Conservation (phyloP, 139 green algal species). For the Chlamydomonas sp. region DNA sequence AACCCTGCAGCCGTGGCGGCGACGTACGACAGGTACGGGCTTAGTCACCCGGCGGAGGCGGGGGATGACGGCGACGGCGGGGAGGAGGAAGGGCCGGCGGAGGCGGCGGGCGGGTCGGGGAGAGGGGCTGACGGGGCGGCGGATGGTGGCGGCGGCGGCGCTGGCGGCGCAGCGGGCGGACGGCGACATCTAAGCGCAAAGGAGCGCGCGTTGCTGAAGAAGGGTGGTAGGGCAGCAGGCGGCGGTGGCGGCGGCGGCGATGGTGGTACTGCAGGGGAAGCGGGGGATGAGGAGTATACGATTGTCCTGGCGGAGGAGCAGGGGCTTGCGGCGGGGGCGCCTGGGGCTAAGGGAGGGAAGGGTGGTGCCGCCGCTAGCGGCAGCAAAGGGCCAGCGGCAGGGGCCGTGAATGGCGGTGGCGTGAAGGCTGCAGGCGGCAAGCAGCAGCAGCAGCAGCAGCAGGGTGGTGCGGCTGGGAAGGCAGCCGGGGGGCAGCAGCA, state of each 20-base stretch:
- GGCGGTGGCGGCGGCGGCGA: neutral
- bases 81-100: neutral
- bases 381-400: slow-evolving; percentile 4
- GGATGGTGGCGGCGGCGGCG: slow-evolving; percentile 7
- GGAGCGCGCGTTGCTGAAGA: slow-evolving; percentile 70
- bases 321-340: neutral
- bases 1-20: neutral
- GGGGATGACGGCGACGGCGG: slow-evolving; percentile 1
- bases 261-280: too few species aligned
- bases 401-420: neutral
- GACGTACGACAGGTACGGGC: slow-evolving; percentile 33
- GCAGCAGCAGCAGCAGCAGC: too few species aligned
- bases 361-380: neutral
- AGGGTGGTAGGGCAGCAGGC: slow-evolving; percentile 27
- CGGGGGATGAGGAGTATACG: slow-evolving; percentile 30
- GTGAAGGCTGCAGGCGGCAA: too few species aligned
- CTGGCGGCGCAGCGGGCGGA: slow-evolving; percentile 3
- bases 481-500: too few species aligned
- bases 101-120: slow-evolving; percentile 25
- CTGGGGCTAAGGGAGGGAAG: neutral
- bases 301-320: neutral
- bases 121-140: neutral
- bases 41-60: neutral
- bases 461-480: too few species aligned
- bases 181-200: slow-evolving; percentile 75